phyloP scores from a whole-genome alignment of 2,329 filamentous ascomycete species.

The Aspergillus ustus region DNA sequence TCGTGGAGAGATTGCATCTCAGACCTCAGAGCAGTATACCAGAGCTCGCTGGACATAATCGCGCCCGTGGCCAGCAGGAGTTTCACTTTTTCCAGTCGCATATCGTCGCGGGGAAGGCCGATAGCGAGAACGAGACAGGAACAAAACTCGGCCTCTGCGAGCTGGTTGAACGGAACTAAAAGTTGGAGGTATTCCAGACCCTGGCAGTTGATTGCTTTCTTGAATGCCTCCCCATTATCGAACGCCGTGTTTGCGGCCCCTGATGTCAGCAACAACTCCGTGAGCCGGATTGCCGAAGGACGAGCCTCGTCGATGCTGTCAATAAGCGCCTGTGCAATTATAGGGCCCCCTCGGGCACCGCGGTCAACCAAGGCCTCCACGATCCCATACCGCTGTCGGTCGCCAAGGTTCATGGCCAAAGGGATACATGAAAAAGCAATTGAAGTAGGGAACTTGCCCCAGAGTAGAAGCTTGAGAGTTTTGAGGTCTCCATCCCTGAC shows the following conservation, averaged over 20 bases:
- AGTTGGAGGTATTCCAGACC: background rate
- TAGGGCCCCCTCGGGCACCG: background rate
- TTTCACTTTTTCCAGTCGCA: background rate
- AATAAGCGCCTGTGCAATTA: background rate
- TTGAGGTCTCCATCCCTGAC: background rate
- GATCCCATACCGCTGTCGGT: background rate
- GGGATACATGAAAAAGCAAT: background rate
- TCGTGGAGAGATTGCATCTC: background rate
- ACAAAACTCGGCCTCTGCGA: background rate
- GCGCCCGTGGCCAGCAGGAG: background rate
- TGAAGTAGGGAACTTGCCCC: background rate
- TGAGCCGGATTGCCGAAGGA: background rate
- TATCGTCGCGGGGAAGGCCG: background rate
- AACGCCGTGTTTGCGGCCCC: background rate
- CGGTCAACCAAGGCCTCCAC: background rate
- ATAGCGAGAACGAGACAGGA: background rate
- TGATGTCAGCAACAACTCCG: background rate
- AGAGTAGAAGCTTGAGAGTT: background rate
- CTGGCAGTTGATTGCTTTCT: background rate
- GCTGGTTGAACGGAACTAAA: background rate
- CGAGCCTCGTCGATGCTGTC: background rate
- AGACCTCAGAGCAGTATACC: background rate
- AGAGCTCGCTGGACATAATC: background rate
- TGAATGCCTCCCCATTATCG: background rate
- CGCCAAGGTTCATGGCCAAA: background rate